phyloP scores from a whole-genome alignment of 2,329 filamentous ascomycete genomes.

The Botryosphaeria dothidea region DNA sequence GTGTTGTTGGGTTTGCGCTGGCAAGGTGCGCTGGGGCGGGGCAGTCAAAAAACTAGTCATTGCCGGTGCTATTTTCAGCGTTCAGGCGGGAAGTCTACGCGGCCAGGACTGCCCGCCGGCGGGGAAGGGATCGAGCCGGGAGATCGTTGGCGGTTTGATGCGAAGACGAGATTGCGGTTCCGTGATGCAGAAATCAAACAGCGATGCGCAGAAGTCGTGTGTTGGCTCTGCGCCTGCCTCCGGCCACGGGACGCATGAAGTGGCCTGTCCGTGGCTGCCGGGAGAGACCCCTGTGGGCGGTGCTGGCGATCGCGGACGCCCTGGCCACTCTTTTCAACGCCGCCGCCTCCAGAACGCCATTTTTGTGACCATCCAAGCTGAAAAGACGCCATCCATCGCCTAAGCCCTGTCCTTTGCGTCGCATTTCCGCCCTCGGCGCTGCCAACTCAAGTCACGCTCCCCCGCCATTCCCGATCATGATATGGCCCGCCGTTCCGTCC shows the following conservation, averaged over 20 bases:
- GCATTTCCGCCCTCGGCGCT: slow-evolving; percentile 7
- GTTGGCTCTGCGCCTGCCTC: neutral
- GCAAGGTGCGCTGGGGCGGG: neutral
- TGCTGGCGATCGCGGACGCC: neutral
- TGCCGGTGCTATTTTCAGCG: neutral
- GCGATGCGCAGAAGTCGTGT: neutral
- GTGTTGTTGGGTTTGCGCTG: neutral
- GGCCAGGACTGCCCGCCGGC: neutral
- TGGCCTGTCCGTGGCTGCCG: neutral
- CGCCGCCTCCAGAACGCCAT: slow-evolving; percentile 17
- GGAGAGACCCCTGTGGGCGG: neutral
- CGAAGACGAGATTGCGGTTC: neutral
- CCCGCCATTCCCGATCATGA: slow-evolving; percentile 11
- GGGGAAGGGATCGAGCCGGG: neutral
- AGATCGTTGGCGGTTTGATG: neutral
- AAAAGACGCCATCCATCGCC: slow-evolving; percentile 14
- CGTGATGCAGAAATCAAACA: neutral
- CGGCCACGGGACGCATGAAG: neutral
- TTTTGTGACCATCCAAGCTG: slow-evolving; percentile 10
- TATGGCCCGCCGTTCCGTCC: neutral
- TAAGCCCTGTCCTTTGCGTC: slow-evolving; percentile 4
- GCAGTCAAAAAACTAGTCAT: neutral
- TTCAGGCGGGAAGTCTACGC: neutral
- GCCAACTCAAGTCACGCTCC: neutral
- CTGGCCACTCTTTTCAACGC: neutral